These are phyloP conservation scores for Ephemerocybe angulata DNA, from an alignment of 768 basidiomycete species.

Conservation along the genomic window DNA sequence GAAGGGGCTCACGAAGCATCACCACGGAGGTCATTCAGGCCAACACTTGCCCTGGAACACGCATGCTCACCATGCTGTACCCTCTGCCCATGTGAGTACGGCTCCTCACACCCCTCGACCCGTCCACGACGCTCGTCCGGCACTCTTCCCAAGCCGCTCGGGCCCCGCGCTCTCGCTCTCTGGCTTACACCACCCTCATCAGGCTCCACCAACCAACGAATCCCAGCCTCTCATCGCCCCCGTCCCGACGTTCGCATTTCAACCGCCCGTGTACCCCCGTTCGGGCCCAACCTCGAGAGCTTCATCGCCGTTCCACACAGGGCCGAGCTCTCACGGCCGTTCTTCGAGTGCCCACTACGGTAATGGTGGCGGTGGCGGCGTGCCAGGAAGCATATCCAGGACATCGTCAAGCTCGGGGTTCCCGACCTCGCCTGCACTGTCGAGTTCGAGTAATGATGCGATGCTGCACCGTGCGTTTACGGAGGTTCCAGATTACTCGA, in stretches of 20 bases:
- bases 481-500: slow-evolving; percentile 81
- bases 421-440: not conserved
- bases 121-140: not conserved
- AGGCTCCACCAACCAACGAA: too few species aligned
- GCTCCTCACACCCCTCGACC: too few species aligned
- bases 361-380: not conserved
- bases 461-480: slow-evolving; percentile 62
- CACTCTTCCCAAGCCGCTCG: not conserved
- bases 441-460: slow-evolving; percentile 17
- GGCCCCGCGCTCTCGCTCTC: not conserved
- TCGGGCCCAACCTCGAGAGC: not conserved
- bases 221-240: not conserved
- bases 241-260: too few species aligned
- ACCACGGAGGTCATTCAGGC: not conserved
- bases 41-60: not conserved
- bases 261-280: too few species aligned
- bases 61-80: not conserved
- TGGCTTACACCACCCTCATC: too few species aligned
- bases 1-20: slow-evolving; percentile 11
- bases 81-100: too few species aligned
- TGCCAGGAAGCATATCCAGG: not conserved
- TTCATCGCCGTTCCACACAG: slow-evolving; percentile 3
- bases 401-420: not conserved
- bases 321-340: too few species aligned
- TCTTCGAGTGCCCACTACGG: too few species aligned